Evolutionary conservation across 2,329 filamentous ascomycete species (phyloP), one percentile per base, ranked within the genome.

Genomic region (Fonsecaea nubica): DNA sequence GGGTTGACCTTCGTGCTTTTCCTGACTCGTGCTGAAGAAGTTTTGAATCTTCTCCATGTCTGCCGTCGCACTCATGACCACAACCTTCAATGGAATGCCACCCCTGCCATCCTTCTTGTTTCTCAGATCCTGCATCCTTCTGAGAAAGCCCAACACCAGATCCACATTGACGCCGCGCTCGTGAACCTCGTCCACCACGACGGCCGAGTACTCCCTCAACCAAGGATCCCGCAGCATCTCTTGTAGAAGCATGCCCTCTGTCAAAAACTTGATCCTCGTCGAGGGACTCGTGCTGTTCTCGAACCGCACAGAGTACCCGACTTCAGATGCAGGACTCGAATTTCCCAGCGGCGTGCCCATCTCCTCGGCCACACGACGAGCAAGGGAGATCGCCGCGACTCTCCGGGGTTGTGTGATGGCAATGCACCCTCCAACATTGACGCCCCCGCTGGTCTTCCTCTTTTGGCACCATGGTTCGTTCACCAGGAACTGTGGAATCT

Each of bases 11-110:
- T 57, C 12, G 7, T 12, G n/a, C 40, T 25, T 40, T 25, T 67
- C n/a, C 18, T 33, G 50, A 13, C 65, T 15, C 64, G 67, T 10
- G 35, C 75, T 79, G 70, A 98, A 97, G 77, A 97, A 98, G 0
- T 82, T 81, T 52, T 87, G 84, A 36, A 98, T 87, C 63, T 86
- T 87, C 67, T 94, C 89, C 65, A 97, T 89, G 77, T 98, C 92
- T 42, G 93, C 92, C 6, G 95, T 99, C 58, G 95, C 95, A 84
- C 93, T 97, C 95, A 99, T 99, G 75, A 98, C 87, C 38, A 97
- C 87, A 3, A 98, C 88, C 77, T 97, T 98, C 63, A 99, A 81
- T 0, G 91, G 89, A 35, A 90, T 81, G 4, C 90, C 91, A 7
- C 89, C 88, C 4, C 90, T 87, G 6, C 88, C 88, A 13, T 71